Base-by-base conservation (phyloP, 192 early-diverging fungal species). In the Coemansia aciculifera region DNA sequence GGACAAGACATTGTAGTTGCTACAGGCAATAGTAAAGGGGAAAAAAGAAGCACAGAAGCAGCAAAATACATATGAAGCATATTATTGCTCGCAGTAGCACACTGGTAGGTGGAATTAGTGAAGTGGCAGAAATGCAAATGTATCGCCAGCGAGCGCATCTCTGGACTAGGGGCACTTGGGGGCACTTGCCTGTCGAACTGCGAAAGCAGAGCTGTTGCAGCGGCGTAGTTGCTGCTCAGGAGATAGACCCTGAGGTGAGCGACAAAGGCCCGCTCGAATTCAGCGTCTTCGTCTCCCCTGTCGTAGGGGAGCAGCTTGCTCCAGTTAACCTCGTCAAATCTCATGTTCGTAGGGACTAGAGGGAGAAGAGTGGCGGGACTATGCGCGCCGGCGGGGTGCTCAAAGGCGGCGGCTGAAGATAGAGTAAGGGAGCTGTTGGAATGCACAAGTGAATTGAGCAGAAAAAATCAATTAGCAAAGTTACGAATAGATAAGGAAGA, bases 281-380 rank as follows among this genome's bases (percentile, higher is more conserved):
- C 72, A 5, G 65, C 68, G 46, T 69, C 65, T 66, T 83, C 80
- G 48, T 73, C 64, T n/a, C 72, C 80, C 12, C 68, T 39, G 72
- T 46, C 48, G 69, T 83, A 83, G 32, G 80, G 80, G 59, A 83
- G 75, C 57, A 64, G 51, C 59, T 40, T 42, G 65, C 66, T 72
- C 80, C 80, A 83, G 64, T 83, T 72, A 21, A 77, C 68, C 48
- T 83, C 75, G 32, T 77, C 72, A 62, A 77, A 63, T 38, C 72
- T 70, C 80, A 83, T 83, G 43, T 52, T 72, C 67, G 39, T 43
- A 32, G 37, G 17, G 32, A 24, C 62, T 23, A 40, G 34, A 39
- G 11, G 27, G 56, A 32, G 11, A 19, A 29, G 43, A 29, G 24
- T 11, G 51, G 51, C 24, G 51, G 24, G 51, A 29, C 51, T 38